Evolutionary conservation across 805 yeast genomes (phyloP).

Genomic region (Diddensiella santjacobensis): DNA sequence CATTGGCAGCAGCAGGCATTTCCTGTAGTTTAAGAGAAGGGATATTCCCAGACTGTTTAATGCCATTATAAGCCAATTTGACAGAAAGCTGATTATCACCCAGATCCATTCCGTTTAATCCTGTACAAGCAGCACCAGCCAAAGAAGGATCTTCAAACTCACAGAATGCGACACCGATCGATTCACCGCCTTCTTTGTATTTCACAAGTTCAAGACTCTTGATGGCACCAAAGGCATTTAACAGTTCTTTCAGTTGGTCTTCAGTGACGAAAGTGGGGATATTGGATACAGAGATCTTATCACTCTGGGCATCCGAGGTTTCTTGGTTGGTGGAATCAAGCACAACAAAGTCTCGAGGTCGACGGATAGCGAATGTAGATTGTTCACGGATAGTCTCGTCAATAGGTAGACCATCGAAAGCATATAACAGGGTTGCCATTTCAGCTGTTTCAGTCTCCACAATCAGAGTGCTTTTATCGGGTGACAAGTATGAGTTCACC

Average conservation of each 20-base stretch:
- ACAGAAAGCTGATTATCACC: constrained; percentile 38
- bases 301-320: constrained; percentile 6
- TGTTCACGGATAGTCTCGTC: constrained; percentile 3
- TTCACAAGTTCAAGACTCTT: constrained; percentile 41
- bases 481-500: constrained; percentile 6
- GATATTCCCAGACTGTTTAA: constrained; percentile 21
- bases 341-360: constrained; percentile 47
- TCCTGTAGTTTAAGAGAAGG: constrained; percentile 32
- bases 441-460: constrained; percentile 48
- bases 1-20: constrained; percentile 27
- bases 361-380: constrained; percentile 15
- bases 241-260: constrained; percentile 41
- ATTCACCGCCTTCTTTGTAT: constrained; percentile 43
- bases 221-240: constrained; percentile 41
- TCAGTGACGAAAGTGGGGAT: constrained; percentile 43
- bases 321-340: constrained; percentile 26
- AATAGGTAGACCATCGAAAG: constrained; percentile 37
- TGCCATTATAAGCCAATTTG: constrained; percentile 36
- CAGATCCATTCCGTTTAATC: constrained; percentile 37
- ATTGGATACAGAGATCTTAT: constrained; percentile 44
- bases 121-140: constrained; percentile 31
- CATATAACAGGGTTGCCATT: constrained; percentile 52
- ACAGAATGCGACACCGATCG: constrained; percentile 57
- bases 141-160: constrained; percentile 36
- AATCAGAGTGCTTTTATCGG: not conserved